A percentile compares a stretch with the other conserved stretches of the same genome.
These are phyloP conservation scores for Papiliotrema nemorosa DNA, from an alignment of 1,284 basidiomycete species.

Conservation along the genomic window DNA sequence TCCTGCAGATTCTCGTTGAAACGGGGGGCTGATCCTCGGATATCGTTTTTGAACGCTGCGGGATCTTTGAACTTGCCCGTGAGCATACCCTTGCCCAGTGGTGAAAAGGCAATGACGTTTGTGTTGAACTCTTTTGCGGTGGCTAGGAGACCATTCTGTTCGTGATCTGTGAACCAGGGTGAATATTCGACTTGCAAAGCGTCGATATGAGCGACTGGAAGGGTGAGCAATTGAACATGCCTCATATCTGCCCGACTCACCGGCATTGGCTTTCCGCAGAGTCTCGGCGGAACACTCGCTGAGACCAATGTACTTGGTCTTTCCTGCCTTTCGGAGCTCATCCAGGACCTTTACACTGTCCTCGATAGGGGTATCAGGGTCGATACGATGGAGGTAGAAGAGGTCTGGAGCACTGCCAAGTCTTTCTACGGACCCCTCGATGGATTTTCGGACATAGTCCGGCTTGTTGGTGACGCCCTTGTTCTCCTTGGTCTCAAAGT, in stretches of 20 bases:
- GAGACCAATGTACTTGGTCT: constrained; percentile 47
- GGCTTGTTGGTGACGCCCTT: constrained; percentile 22
- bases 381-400: constrained; percentile 50
- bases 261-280: constrained; percentile 58
- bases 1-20: constrained; percentile 43
- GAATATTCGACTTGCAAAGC: constrained; percentile 52
- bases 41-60: constrained; percentile 19
- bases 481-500: constrained; percentile 15
- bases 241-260: constrained; percentile 24
- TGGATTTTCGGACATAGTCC: constrained; percentile 41
- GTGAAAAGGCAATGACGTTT: constrained; percentile 47
- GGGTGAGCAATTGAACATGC: constrained; percentile 1
- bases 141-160: constrained; percentile 47
- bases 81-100: constrained; percentile 49
- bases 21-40: constrained; percentile 38
- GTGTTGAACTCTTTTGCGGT: constrained; percentile 46
- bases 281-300: constrained; percentile 61
- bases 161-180: constrained; percentile 50
- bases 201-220: constrained; percentile 46
- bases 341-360: constrained; percentile 42
- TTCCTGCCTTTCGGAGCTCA: constrained; percentile 46
- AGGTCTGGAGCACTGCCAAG: constrained; percentile 47
- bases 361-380: constrained; percentile 37
- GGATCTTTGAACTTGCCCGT: constrained; percentile 33
- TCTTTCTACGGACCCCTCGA: constrained; percentile 38